These are phyloP conservation scores for Picea glauca DNA, from an alignment of 75 land plant genomes.

Conservation along the genomic window DNA sequence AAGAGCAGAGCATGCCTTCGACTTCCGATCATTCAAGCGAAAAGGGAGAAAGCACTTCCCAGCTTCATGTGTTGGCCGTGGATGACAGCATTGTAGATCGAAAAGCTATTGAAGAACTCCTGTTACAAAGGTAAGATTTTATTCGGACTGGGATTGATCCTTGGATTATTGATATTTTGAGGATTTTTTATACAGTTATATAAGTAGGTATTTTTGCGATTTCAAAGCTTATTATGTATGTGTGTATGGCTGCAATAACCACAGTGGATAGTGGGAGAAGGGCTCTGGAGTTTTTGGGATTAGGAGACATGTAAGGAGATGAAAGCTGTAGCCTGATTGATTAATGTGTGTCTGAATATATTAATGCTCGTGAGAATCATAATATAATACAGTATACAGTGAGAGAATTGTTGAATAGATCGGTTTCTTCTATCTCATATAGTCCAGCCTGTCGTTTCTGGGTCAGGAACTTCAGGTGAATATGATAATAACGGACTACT, in stretches of 20 bases:
- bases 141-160: no score
- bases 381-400: neutral
- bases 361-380: no score
- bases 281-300: conserved; percentile 52
- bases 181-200: no score
- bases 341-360: no score
- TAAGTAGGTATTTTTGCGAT: neutral
- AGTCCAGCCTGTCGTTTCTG: neutral
- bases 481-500: conserved; percentile 47
- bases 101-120: conserved; percentile 52
- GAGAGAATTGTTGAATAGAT: neutral
- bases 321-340: no score
- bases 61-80: conserved; percentile 63
- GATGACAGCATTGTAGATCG: conserved; percentile 69
- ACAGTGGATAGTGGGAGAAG: conserved; percentile 52
- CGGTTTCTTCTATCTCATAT: neutral
- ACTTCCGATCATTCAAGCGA: no score
- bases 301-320: conserved; percentile 6
- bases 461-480: conserved; percentile 27
- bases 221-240: neutral
- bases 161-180: no score
- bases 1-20: no score
- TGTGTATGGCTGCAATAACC: conserved; percentile 28
- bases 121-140: conserved; percentile 50
- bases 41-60: neutral